Evolutionary conservation across 345 rosid genomes (phyloP).

Genomic region (Eucalyptus pauciflora): DNA sequence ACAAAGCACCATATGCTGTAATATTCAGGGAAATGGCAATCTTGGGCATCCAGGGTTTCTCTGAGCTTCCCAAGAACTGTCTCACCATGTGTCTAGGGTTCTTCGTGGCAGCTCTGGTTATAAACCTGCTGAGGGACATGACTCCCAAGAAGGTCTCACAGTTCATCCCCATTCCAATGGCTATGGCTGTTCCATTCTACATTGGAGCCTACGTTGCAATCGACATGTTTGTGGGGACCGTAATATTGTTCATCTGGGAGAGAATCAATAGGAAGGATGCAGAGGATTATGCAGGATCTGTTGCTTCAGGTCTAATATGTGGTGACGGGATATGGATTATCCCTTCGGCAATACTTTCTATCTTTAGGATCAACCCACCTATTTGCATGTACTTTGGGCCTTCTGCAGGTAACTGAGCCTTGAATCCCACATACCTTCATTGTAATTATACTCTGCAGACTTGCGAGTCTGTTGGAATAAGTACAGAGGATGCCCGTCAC

Average conservation of each 20-base stretch:
- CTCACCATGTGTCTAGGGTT: conserved; percentile 69
- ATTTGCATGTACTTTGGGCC: conserved; percentile 94
- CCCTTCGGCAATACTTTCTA: conserved; percentile 82
- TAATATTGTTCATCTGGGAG: conserved; percentile 74
- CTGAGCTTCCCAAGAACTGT: conserved; percentile 74
- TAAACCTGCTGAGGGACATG: conserved; percentile 61
- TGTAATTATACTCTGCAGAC: not conserved
- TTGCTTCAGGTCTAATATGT: conserved; percentile 86
- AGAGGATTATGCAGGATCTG: conserved; percentile 68
- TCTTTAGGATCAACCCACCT: conserved; percentile 79
- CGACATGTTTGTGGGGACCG: conserved; percentile 80
- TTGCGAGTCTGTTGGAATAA: not conserved
- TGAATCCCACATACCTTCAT: not conserved
- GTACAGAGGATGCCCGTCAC: not conserved
- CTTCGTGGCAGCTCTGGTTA: conserved; percentile 44
- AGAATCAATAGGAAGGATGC: conserved; percentile 49
- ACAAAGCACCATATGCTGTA: conserved; percentile 83
- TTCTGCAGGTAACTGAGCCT: conserved; percentile 20
- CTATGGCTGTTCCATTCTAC: conserved; percentile 86
- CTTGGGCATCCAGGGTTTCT: conserved; percentile 67
- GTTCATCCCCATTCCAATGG: conserved; percentile 87
- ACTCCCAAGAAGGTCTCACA: conserved; percentile 56
- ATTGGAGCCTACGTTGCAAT: conserved; percentile 87
- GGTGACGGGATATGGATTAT: conserved; percentile 94
- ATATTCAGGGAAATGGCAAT: conserved; percentile 88